phyloP scores from a whole-genome alignment of 2,329 filamentous ascomycete species.

The Penicillium sp. region DNA sequence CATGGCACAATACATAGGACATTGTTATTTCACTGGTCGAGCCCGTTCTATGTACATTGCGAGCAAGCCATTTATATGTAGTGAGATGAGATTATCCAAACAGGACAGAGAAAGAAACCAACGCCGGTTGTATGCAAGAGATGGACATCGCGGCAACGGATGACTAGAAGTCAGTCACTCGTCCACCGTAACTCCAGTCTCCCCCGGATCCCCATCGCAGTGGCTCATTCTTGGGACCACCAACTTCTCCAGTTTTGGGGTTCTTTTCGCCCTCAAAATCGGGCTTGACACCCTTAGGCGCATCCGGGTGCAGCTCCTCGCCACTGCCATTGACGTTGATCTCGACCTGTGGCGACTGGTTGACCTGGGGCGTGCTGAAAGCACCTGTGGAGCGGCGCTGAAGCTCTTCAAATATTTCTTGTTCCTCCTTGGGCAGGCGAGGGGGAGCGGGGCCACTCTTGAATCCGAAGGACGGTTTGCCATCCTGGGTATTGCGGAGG shows the following conservation, averaged over 20 bases:
- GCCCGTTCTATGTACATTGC: neutral
- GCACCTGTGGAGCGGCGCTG: conserved; percentile 76
- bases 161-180: conserved; percentile 82
- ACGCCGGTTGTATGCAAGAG: conserved; percentile 29
- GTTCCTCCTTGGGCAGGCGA: conserved; percentile 83
- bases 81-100: neutral
- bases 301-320: conserved; percentile 70
- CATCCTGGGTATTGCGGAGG: conserved; percentile 28
- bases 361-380: conserved; percentile 69
- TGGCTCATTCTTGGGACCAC: conserved; percentile 96
- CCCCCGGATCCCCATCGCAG: conserved; percentile 78
- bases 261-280: conserved; percentile 94
- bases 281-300: conserved; percentile 76
- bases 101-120: conserved; percentile 16
- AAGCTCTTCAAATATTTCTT: conserved; percentile 87
- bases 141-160: neutral
- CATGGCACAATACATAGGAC: no score
- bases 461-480: conserved; percentile 39
- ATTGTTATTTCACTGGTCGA: no score
- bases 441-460: conserved; percentile 70
- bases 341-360: conserved; percentile 54
- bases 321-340: conserved; percentile 62
- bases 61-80: neutral
- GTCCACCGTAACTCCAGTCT: conserved; percentile 92
- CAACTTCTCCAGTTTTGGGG: conserved; percentile 91